These are phyloP conservation scores for Aspergillus luchuensis DNA, from an alignment of 2,329 filamentous ascomycete species.

Conservation along the genomic window DNA sequence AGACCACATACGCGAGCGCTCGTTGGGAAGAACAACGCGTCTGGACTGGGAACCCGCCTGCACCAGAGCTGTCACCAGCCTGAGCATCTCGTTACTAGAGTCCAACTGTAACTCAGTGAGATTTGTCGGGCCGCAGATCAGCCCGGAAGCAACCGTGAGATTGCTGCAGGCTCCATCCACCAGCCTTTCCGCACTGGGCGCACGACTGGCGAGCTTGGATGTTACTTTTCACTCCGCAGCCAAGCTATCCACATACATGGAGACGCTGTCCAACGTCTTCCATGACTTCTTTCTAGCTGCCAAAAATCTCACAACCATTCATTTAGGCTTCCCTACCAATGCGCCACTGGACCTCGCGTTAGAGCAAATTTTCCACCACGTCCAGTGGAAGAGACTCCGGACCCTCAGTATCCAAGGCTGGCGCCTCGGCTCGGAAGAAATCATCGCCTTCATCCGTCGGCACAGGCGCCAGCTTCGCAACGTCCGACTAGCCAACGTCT, in stretches of 20 bases:
- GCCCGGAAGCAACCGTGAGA: constrained; percentile 59
- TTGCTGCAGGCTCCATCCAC: constrained; percentile 52
- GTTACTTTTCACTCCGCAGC: constrained; percentile 63
- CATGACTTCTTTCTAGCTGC: constrained; percentile 60
- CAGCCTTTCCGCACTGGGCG: constrained; percentile 55
- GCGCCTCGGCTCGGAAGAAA: constrained; percentile 62
- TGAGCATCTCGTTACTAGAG: constrained; percentile 59
- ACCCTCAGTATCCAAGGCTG: constrained; percentile 68
- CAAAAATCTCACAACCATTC: constrained; percentile 62
- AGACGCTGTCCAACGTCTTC: constrained; percentile 60
- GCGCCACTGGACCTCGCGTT: constrained; percentile 59
- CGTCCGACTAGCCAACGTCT: constrained; percentile 61
- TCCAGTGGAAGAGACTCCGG: constrained; percentile 62
- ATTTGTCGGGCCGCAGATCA: constrained; percentile 65
- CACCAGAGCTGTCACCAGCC: constrained; percentile 60
- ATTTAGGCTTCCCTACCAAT: constrained; percentile 64
- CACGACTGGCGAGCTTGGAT: constrained; percentile 63
- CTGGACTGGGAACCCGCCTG: constrained; percentile 66
- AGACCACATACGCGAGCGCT: constrained; percentile 53
- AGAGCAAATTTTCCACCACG: constrained; percentile 63
- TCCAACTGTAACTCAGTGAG: constrained; percentile 60
- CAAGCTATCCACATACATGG: constrained; percentile 60
- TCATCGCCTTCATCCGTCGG: constrained; percentile 58
- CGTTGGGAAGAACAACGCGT: constrained; percentile 50
- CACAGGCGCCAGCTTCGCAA: constrained; percentile 61